These are phyloP conservation scores for Leptographium procerum DNA, from an alignment of 2,329 filamentous ascomycete species.

Conservation along the genomic window DNA sequence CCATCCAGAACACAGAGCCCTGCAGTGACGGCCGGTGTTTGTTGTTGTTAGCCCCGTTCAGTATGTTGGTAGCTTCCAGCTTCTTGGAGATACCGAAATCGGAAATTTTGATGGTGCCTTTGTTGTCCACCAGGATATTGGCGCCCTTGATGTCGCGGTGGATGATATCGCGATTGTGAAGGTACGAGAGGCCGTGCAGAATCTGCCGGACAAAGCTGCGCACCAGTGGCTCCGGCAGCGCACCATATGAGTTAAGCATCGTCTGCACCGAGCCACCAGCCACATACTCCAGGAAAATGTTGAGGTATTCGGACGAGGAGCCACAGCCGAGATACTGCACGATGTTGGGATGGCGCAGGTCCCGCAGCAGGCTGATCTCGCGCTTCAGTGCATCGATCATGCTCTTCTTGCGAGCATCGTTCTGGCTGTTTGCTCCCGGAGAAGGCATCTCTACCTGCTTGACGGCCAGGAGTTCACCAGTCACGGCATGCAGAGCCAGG, in stretches of 20 bases:
- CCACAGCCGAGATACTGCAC: conserved; percentile 96
- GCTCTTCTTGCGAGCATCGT: conserved; percentile 84
- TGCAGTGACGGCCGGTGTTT: conserved; percentile 72
- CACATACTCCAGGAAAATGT: conserved; percentile 99
- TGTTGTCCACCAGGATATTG: conserved; percentile 98
- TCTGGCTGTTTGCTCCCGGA: conserved; percentile 64
- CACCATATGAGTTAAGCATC: conserved; percentile 97
- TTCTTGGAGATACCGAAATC: conserved; percentile 99
- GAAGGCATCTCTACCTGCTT: conserved; percentile 93
- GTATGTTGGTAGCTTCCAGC: conserved; percentile 79
- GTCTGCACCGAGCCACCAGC: conserved; percentile 94
- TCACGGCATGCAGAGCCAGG: conserved; percentile 87
- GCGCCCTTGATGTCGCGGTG: conserved; percentile 98
- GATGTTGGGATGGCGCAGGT: conserved; percentile 92
- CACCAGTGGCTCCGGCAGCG: conserved; percentile 83
- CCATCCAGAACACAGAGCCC: conserved; percentile 99
- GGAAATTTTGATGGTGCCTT: conserved; percentile 97
- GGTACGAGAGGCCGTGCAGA: conserved; percentile 78
- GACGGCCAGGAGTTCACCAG: conserved; percentile 92
- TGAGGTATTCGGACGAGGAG: conserved; percentile 80
- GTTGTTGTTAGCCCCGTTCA: conserved; percentile 56
- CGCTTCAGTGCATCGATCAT: conserved; percentile 98
- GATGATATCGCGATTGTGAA: conserved; percentile 91
- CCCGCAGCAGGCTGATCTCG: conserved; percentile 86
- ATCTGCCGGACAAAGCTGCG: conserved; percentile 97